A percentile compares a stretch with the other conserved stretches of the same genome.
Conservation (phyloP, 2,329 filamentous ascomycete species). For the Pseudonectria buxi region DNA sequence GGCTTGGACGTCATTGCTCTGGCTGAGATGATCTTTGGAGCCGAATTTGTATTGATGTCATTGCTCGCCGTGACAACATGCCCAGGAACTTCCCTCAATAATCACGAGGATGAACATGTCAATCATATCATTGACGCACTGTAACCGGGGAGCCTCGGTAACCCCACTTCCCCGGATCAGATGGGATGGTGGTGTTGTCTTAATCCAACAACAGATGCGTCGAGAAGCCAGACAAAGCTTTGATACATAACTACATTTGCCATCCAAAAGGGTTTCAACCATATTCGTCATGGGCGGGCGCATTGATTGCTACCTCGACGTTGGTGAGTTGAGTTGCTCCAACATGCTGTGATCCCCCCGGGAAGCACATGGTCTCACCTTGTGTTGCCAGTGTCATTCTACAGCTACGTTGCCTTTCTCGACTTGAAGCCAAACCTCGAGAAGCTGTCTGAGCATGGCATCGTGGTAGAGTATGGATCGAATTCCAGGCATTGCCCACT, state of each 20-base stretch:
- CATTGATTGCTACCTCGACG: conserved; percentile 62
- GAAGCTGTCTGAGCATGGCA: conserved; percentile 48
- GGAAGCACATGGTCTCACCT: no score
- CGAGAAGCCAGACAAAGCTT: not conserved
- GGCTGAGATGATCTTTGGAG: no score
- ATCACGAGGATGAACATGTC: no score
- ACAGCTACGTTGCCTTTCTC: conserved; percentile 49
- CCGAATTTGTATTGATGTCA: no score
- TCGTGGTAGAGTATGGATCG: conserved; percentile 60
- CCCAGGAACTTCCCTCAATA: no score
- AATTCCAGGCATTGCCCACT: not conserved
- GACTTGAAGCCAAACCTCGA: conserved; percentile 52
- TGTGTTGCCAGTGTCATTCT: conserved; percentile 52
- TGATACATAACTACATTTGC: not conserved
- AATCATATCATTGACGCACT: no score
- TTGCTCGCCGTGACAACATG: no score
- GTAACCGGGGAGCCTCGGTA: conserved; percentile 9
- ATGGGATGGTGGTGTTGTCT: no score
- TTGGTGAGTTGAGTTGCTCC: conserved; percentile 40
- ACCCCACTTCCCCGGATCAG: conserved; percentile 9
- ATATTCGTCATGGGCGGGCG: conserved; percentile 44
- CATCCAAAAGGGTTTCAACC: not conserved
- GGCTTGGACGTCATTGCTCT: conserved; percentile 26
- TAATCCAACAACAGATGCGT: not conserved
- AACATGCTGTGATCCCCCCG: no score